A percentile compares a stretch with the other conserved stretches of the same genome.
These are phyloP conservation scores for Phytomonas sp. DNA, from an alignment of 208 protist genomes.

Conservation along the genomic window DNA sequence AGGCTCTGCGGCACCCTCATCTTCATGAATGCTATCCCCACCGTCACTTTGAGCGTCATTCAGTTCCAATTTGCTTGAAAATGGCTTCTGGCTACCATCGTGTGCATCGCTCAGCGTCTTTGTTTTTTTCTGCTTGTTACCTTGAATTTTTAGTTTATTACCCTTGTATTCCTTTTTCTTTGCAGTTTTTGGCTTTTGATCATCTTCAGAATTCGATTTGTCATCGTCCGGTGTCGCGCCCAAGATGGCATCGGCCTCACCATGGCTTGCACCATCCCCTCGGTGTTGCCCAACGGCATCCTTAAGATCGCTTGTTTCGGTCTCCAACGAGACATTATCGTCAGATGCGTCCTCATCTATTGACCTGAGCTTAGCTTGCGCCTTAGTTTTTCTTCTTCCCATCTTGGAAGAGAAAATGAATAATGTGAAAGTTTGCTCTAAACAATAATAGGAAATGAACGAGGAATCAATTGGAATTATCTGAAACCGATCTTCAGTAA, in stretches of 20 bases:
- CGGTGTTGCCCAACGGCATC: neutral
- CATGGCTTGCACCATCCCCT: neutral
- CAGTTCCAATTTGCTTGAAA: neutral
- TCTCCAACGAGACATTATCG: neutral
- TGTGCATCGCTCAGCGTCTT: neutral
- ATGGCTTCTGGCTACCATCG: neutral
- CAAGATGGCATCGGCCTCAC: neutral
- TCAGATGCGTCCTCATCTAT: neutral
- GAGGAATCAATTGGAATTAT: neutral
- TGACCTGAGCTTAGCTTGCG: neutral
- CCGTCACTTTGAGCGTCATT: neutral
- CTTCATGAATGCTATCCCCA: slow-evolving; percentile 11
- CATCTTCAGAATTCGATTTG: neutral
- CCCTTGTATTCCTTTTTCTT: slow-evolving; percentile 8
- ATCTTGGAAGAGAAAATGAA: neutral
- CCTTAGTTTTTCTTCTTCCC: neutral
- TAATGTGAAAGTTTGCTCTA: neutral
- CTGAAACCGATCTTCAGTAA: neutral
- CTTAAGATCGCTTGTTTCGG: neutral
- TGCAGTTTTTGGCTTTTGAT: neutral
- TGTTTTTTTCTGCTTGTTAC: neutral
- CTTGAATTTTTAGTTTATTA: slow-evolving; percentile 4
- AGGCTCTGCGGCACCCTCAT: slow-evolving; percentile 11
- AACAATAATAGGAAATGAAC: neutral
- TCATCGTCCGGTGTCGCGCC: neutral